These are phyloP conservation scores for Scheffersomyces ergatensis DNA, from an alignment of 805 yeast genomes.

Conservation along the genomic window DNA sequence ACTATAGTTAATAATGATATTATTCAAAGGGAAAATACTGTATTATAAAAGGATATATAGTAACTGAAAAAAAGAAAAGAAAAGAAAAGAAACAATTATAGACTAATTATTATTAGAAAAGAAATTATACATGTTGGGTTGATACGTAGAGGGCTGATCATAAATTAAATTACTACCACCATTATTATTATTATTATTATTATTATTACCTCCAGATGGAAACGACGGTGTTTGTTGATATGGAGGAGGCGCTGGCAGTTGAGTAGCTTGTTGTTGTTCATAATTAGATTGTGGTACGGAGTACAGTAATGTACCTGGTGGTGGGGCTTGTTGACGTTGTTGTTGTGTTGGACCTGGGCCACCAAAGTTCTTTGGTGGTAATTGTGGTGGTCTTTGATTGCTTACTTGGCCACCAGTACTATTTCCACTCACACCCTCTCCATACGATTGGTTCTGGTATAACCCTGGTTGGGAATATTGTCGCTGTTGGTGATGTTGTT, in stretches of 20 bases:
- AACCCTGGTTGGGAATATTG: background rate
- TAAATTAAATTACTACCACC: constrained; percentile 17
- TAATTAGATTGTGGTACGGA: background rate
- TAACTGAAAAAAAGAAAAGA: too few relatives aligned
- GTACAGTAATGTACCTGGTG: too few relatives aligned
- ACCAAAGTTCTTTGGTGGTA: constrained; percentile 8
- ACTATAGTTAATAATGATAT: too few relatives aligned
- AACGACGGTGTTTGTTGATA: constrained; percentile 1
- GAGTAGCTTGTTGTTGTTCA: background rate
- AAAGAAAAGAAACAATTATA: too few relatives aligned
- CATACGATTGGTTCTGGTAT: background rate
- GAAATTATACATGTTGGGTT: constrained; percentile 45
- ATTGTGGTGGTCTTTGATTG: constrained; percentile 11
- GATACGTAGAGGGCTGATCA: constrained; percentile 44
- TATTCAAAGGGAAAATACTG: too few relatives aligned
- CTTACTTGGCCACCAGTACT: constrained; percentile 1
- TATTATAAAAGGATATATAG: too few relatives aligned
- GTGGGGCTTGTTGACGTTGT: background rate
- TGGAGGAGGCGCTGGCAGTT: background rate
- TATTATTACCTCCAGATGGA: constrained; percentile 4
- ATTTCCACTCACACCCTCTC: background rate
- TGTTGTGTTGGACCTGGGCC: background rate
- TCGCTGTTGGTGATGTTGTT: constrained; percentile 4
- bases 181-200: constrained; percentile 3
- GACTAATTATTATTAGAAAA: constrained; percentile 24